Percentiles rank a stretch among this genome's conserved stretches.
These are phyloP conservation scores for Gracilaria vermiculophylla DNA, from an alignment of 23 red algal species.

Conservation along the genomic window DNA sequence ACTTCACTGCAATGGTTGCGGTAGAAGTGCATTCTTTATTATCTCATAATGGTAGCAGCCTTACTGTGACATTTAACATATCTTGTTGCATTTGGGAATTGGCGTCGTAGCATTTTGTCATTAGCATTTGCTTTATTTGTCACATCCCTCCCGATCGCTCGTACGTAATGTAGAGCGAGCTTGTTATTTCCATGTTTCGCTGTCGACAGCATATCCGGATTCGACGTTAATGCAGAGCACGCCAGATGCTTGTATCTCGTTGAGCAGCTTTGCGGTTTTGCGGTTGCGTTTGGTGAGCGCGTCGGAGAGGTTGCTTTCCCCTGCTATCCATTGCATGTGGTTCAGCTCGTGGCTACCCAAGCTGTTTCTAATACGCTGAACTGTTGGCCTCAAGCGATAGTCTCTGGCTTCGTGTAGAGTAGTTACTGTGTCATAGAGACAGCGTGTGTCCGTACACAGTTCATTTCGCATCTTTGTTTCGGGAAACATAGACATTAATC, in stretches of 20 bases:
- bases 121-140: no score
- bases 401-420: constrained; percentile 11
- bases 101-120: no score
- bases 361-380: constrained; percentile 13
- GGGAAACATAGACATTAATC: neutral
- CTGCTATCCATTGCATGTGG: constrained; percentile 33
- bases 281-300: constrained; percentile 30
- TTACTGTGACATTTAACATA: no score
- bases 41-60: no score
- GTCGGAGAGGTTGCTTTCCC: neutral
- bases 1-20: no score
- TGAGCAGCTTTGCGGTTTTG: neutral
- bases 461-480: neutral
- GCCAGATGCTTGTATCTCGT: neutral
- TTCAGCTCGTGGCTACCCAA: constrained; percentile 10
- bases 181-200: neutral
- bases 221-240: neutral
- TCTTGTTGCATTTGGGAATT: no score
- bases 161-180: neutral
- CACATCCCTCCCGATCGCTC: neutral
- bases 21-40: no score
- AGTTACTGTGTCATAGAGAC: neutral
- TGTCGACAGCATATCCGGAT: constrained; percentile 22
- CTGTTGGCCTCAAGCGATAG: neutral
- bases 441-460: neutral